A percentile compares a stretch with the other conserved stretches of the same genome.
Evolutionary conservation across 495 filamentous ascomycete genomes (phyloP).

Genomic region (Penicillium longicatenatum): DNA sequence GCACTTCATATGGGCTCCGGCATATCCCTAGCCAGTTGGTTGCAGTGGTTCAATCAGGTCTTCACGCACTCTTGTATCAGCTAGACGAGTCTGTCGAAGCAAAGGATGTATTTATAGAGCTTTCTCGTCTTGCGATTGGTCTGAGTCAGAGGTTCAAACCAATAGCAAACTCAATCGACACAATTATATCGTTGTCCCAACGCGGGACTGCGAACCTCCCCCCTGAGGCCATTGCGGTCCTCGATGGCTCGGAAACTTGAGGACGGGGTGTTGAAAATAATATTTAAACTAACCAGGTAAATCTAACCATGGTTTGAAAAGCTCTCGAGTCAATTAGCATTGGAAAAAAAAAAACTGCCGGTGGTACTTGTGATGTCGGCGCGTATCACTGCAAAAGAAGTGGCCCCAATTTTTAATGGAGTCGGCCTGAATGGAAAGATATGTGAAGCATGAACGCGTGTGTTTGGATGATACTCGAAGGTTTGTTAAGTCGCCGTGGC

Average conservation of each 20-base stretch:
- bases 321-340: not conserved
- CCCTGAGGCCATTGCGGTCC: slow-evolving; percentile 26
- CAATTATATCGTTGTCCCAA: slow-evolving; percentile 20
- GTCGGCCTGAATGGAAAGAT: not conserved
- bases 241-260: slow-evolving; percentile 19
- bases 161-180: slow-evolving; percentile 30
- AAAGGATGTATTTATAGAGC: slow-evolving; percentile 34
- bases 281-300: not conserved
- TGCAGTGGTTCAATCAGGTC: slow-evolving; percentile 30
- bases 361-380: not conserved
- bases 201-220: slow-evolving; percentile 29
- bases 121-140: slow-evolving; percentile 31
- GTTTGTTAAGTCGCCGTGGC: not conserved
- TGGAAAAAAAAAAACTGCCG: not conserved
- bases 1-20: slow-evolving; percentile 36
- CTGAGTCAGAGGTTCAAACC: slow-evolving; percentile 33
- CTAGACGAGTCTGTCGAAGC: slow-evolving; percentile 25
- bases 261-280: not conserved
- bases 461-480: not conserved
- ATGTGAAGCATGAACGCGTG: not conserved
- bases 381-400: not conserved
- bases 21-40: slow-evolving; percentile 39
- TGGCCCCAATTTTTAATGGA: not conserved
- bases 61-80: slow-evolving; percentile 29
- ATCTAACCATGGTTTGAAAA: not conserved